Conservation (phyloP, 2,329 filamentous ascomycete species). For the Monosporascus sp. region DNA sequence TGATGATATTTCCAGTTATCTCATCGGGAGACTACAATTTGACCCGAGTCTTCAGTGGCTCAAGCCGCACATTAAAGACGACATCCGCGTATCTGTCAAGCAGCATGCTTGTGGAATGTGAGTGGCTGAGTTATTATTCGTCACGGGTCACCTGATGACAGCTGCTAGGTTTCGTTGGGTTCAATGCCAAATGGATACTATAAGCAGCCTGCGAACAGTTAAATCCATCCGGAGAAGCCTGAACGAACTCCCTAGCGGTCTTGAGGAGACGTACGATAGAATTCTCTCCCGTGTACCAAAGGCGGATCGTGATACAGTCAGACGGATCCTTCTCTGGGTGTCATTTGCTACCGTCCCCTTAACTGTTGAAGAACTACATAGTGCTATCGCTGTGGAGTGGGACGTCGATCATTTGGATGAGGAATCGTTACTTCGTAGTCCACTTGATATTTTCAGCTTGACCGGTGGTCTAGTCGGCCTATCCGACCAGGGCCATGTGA, state of each 20-base stretch:
- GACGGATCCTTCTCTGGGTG: conserved; percentile 7
- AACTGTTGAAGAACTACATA: conserved; percentile 6
- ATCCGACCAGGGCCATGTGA: conserved; percentile 2
- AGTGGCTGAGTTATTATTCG: neutral
- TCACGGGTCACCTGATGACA: neutral
- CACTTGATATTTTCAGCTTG: conserved; percentile 5
- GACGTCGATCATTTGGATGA: conserved; percentile 2
- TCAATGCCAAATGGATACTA: conserved; percentile 6
- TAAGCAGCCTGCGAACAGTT: conserved; percentile 3
- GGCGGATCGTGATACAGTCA: neutral
- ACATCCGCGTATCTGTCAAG: conserved; percentile 1
- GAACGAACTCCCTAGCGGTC: neutral
- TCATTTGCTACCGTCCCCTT: conserved; percentile 4
- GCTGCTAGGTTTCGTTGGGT: conserved; percentile 8
- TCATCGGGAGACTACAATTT: conserved; percentile 1
- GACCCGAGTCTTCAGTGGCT: conserved; percentile 6
- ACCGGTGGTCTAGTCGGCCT: conserved; percentile 4
- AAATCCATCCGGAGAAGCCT: conserved; percentile 3
- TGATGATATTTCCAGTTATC: conserved; percentile 3
- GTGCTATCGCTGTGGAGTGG: conserved; percentile 5
- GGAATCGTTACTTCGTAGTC: conserved; percentile 4
- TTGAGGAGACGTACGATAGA: conserved; percentile 6
- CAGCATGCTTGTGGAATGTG: neutral
- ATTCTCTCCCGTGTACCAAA: neutral
- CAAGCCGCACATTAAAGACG: neutral